Base-by-base conservation (phyloP, 148 eudicot genomes). In the Amaranthus cruentus region DNA sequence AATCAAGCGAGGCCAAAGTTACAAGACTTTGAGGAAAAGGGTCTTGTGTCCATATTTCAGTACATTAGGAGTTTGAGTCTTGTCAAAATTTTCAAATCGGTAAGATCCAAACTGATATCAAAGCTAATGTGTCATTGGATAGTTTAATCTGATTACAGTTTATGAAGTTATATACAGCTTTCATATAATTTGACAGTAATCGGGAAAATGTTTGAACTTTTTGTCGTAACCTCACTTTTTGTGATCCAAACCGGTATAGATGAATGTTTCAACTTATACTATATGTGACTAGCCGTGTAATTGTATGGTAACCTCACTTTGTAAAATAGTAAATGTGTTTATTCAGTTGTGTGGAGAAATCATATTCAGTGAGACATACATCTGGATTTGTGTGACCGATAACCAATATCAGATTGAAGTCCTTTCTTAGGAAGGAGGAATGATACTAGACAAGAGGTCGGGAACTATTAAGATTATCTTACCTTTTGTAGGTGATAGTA, bases 61-160 rank as follows among this genome's bases (percentile, higher is more conserved):
- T 47, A 47, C 6, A 21, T 72, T 2, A 48, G 21, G 56, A 48
- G 55, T 52, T 49, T 28, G 28, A 8, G 46, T 10, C 15, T 21
- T 71, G 6, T 60, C 48, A 60, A 48, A 11, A 15, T 49, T 72
- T 72, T 21, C 14, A 57, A 57, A 57, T 56, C 14, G 55, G 59
- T 70, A 5, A 70, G 15, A 46, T 70, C 28, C 4, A n/a, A 6
- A 54, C 14, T 68, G 46, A 51, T 12, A 3, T 38, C 12, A 53
- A 12, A n/a, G 38, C 38, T 28, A 28, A 28, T 28, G 38, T 28
- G 8, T 47, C 0, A 15, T 3, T 38, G 14, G 53, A 21, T 6
- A 61, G 53, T 47, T 66, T 52, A 47, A 66, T 51, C 38, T 68
- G 47, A 47, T 52, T 67, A 56, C 3, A 15, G 6, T 55, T 55